Evolutionary conservation across 441 rosid species (phyloP), one percentile per base, ranked within the genome.

Genomic region (Manihot esculenta): DNA sequence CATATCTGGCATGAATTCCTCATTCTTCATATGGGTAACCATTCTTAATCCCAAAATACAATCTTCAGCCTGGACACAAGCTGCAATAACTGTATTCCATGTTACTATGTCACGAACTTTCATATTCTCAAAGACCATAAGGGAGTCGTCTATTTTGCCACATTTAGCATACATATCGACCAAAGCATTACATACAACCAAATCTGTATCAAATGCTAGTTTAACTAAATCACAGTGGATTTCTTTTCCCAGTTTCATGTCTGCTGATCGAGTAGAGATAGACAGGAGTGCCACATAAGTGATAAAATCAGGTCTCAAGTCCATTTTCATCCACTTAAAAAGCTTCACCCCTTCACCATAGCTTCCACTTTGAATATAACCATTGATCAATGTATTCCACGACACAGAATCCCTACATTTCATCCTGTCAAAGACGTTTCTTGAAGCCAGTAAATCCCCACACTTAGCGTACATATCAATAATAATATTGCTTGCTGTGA

Each of bases 21-120:
- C 83, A 73, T 60, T 50, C 47, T 73, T 72, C 74, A 89, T 86
- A 53, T 51, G 62, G 53, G 69, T 74, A 72, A 79, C 75, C 77
- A 85, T 73, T 74, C 70, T 81, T 77, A 86, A 80, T 50, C 84
- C 91, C 11, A 80, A 53, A 65, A 70, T 74, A 53, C 79, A 85
- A 74, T 86, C 89, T 69, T 85, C 86, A 45, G 70, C 72, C 54
- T 81, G 81, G 68, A 78, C 80, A 77, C 42, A 85, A 80, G 65
- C 93, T 20, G 86, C 90, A 68, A 94, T 92, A 70, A 90, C 48
- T 4, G 94, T 86, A 76, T 90, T 92, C 95, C 96, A 94, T 56
- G 84, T 80, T 47, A 91, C 93, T 26, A 79, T 84, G 66, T 78
- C 91, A 73, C 49, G 83, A 68, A 64, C 74, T 14, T 67, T 70